phyloP scores from a whole-genome alignment of 2,329 filamentous ascomycete genomes.

The Aspergillus carbonarius region DNA sequence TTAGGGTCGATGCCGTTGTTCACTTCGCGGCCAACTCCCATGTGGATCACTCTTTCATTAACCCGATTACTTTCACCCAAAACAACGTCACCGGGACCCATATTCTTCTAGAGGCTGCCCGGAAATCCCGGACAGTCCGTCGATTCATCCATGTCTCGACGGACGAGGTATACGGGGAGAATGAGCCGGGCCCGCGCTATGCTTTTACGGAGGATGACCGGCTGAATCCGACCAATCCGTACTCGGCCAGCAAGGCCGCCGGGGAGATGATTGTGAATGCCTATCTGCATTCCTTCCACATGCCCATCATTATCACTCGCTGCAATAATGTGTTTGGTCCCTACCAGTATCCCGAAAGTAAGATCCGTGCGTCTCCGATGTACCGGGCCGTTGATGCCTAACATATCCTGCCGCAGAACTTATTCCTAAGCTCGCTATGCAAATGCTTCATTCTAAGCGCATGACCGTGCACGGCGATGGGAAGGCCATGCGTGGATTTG shows the following conservation, averaged over 20 bases:
- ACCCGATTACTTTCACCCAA: slow-evolving; percentile 77
- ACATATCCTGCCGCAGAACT: slow-evolving; percentile 54
- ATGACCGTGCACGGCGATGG: slow-evolving; percentile 76
- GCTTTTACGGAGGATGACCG: slow-evolving; percentile 65
- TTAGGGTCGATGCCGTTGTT: slow-evolving; percentile 76
- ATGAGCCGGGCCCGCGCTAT: slow-evolving; percentile 31
- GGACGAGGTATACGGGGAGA: slow-evolving; percentile 83
- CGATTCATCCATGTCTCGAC: slow-evolving; percentile 81
- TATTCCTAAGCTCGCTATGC: slow-evolving; percentile 76
- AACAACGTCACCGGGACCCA: slow-evolving; percentile 86
- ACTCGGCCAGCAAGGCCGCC: slow-evolving; percentile 76
- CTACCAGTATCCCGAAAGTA: slow-evolving; percentile 81
- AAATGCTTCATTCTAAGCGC: slow-evolving; percentile 66
- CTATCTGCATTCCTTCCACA: slow-evolving; percentile 79
- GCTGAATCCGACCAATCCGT: slow-evolving; percentile 79
- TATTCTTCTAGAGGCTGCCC: slow-evolving; percentile 73
- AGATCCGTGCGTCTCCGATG: slow-evolving; percentile 32
- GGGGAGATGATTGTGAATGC: slow-evolving; percentile 82
- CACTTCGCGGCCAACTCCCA: slow-evolving; percentile 86
- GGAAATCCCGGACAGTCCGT: slow-evolving; percentile 63
- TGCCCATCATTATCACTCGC: slow-evolving; percentile 75
- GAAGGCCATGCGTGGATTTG: slow-evolving; percentile 69
- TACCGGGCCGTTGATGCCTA: neutral
- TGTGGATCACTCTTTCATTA: slow-evolving; percentile 78
- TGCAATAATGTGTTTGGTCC: slow-evolving; percentile 86